phyloP scores from a whole-genome alignment of 768 basidiomycete genomes.

The Russula dissimulans region DNA sequence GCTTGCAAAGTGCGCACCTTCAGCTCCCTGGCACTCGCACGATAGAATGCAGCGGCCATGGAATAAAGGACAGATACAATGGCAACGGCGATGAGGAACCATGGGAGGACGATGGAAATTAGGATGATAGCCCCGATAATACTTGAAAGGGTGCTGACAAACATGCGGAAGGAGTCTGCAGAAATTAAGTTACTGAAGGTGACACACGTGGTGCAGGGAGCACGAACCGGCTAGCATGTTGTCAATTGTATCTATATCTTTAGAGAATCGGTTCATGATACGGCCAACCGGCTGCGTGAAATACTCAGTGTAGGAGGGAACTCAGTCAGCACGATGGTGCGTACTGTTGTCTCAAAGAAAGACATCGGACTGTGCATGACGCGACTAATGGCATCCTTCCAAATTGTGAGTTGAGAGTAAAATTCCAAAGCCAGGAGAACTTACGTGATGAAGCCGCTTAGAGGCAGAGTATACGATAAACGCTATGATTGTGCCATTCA shows the following conservation, averaged over 20 bases:
- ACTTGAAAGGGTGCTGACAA: conserved; percentile 49
- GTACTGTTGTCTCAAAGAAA: conserved; percentile 80
- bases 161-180: conserved; percentile 64
- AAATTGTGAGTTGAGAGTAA: not conserved
- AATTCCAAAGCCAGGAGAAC: conserved; percentile 8
- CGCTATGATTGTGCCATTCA: conserved; percentile 57
- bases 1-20: conserved; percentile 37
- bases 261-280: conserved; percentile 86
- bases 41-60: conserved; percentile 74
- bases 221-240: conserved; percentile 51
- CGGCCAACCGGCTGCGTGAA: conserved; percentile 61
- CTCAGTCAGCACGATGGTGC: conserved; percentile 13
- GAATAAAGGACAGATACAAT: conserved; percentile 52
- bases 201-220: not conserved
- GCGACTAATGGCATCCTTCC: conserved; percentile 49
- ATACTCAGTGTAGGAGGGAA: conserved; percentile 14
- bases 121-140: conserved; percentile 73
- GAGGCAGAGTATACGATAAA: conserved; percentile 74
- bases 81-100: conserved; percentile 72
- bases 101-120: conserved; percentile 68
- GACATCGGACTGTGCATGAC: conserved; percentile 83
- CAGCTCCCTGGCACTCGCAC: conserved; percentile 76
- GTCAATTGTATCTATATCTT: conserved; percentile 79
- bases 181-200: not conserved
- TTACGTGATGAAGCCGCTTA: conserved; percentile 49